Evolutionary conservation across 2,329 filamentous ascomycete species (phyloP).

Genomic region (Colletotrichum camelliae): DNA sequence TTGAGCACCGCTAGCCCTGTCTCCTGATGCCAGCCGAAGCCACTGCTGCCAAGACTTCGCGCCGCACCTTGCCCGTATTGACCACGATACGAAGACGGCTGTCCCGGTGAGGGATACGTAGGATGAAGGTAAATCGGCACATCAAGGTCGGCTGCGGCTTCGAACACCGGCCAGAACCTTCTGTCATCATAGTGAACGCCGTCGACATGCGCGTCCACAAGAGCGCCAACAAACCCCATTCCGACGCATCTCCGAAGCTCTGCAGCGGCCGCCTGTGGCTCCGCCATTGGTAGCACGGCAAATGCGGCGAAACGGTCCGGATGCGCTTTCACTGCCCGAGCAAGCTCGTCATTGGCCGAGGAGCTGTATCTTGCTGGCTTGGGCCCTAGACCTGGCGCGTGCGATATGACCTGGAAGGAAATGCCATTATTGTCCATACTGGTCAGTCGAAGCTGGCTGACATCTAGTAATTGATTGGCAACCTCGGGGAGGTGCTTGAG

Average conservation of each 20-base stretch:
- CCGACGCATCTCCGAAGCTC: constrained; percentile 60
- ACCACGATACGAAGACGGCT: constrained; percentile 29
- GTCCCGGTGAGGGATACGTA: constrained; percentile 34
- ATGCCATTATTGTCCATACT: constrained; percentile 31
- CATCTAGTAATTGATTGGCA: constrained; percentile 25
- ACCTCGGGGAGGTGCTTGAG: constrained; percentile 25
- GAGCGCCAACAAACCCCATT: constrained; percentile 64
- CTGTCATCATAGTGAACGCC: constrained; percentile 63
- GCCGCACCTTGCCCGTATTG: constrained; percentile 32
- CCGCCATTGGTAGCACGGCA: constrained; percentile 47
- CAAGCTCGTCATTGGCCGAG: constrained; percentile 28
- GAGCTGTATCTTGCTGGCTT: constrained; percentile 23
- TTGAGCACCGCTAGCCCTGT: constrained; percentile 39
- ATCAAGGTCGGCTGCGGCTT: constrained; percentile 60
- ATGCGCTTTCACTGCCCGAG: constrained; percentile 18
- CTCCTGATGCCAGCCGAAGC: constrained; percentile 57
- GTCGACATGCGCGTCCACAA: constrained; percentile 66
- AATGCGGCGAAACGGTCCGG: neutral
- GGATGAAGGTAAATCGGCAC: constrained; percentile 71
- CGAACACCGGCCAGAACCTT: constrained; percentile 69
- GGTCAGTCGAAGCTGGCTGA: constrained; percentile 25
- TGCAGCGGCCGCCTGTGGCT: constrained; percentile 52
- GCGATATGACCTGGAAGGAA: constrained; percentile 20
- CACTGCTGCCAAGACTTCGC: constrained; percentile 41
- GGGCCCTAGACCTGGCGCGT: constrained; percentile 10